Evolutionary conservation across 495 filamentous ascomycete species (phyloP).

Genomic region (Tuber borchii): DNA sequence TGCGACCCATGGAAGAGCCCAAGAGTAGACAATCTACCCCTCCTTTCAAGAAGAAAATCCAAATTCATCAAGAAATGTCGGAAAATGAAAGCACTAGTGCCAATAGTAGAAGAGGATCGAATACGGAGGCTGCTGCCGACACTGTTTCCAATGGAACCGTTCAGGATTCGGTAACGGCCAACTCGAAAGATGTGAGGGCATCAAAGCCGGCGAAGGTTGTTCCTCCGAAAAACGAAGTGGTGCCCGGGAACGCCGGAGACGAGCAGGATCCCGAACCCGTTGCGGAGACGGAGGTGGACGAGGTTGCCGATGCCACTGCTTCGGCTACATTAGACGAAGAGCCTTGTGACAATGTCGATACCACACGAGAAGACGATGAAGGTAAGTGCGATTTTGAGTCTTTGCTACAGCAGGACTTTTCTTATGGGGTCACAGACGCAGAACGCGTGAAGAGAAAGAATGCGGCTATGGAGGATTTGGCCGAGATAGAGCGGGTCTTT

Average conservation of each 20-base stretch:
- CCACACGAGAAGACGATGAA: slow-evolving; percentile 62
- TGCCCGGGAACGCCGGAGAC: slow-evolving; percentile 26
- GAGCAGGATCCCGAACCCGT: slow-evolving; percentile 31
- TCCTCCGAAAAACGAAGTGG: slow-evolving; percentile 26
- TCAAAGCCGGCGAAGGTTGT: slow-evolving; percentile 20
- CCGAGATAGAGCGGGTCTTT: slow-evolving; percentile 75
- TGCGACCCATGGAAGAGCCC: slow-evolving; percentile 22
- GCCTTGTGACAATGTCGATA: slow-evolving; percentile 49
- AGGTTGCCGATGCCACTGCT: slow-evolving; percentile 22
- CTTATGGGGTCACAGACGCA: slow-evolving; percentile 57
- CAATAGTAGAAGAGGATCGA: slow-evolving; percentile 15
- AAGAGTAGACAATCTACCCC: slow-evolving; percentile 29
- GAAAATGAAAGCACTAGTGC: slow-evolving; percentile 20
- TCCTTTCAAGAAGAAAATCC: slow-evolving; percentile 35
- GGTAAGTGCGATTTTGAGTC: slow-evolving; percentile 50
- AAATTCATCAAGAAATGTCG: slow-evolving; percentile 23
- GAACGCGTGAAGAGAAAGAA: slow-evolving; percentile 54
- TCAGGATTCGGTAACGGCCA: slow-evolving; percentile 24
- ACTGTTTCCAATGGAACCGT: slow-evolving; percentile 25
- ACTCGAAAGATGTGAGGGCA: slow-evolving; percentile 24
- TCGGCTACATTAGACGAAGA: slow-evolving; percentile 32
- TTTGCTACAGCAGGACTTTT: slow-evolving; percentile 17
- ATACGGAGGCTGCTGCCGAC: slow-evolving; percentile 18
- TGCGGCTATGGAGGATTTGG: slow-evolving; percentile 70
- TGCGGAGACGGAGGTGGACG: slow-evolving; percentile 30